These are phyloP conservation scores for Saturnispora sekii DNA, from an alignment of 805 yeast genomes.

Conservation along the genomic window DNA sequence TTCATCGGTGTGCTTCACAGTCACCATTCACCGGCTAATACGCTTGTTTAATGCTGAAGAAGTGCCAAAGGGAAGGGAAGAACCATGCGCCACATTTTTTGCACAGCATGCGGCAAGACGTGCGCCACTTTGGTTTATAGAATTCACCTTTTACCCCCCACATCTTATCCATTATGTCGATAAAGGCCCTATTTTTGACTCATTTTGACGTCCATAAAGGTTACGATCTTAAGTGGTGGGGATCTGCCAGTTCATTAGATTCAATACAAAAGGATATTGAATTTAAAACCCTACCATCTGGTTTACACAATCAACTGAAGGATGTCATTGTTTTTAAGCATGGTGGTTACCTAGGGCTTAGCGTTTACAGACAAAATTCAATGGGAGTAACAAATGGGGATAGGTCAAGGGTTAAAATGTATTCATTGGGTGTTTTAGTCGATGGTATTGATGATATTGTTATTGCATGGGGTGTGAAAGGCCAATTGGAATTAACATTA, in stretches of 20 bases:
- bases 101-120: too few relatives aligned
- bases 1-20: too few relatives aligned
- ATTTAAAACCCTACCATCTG: slow-evolving; percentile 60
- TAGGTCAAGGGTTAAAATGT: slow-evolving; percentile 45
- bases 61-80: too few relatives aligned
- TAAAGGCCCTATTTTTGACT: slow-evolving; percentile 35
- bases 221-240: slow-evolving; percentile 37
- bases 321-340: slow-evolving; percentile 49
- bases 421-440: slow-evolving; percentile 51
- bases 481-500: slow-evolving; percentile 36
- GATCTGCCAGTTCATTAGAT: slow-evolving; percentile 18
- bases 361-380: slow-evolving; percentile 40
- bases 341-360: slow-evolving; percentile 34
- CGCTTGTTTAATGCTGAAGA: too few relatives aligned
- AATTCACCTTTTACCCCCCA: too few relatives aligned
- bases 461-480: slow-evolving; percentile 33
- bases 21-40: too few relatives aligned
- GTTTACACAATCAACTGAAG: slow-evolving; percentile 41
- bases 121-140: too few relatives aligned
- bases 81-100: too few relatives aligned
- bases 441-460: slow-evolving; percentile 29
- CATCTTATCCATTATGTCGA: neutral
- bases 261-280: slow-evolving; percentile 38
- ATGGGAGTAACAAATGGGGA: slow-evolving; percentile 18
- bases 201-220: slow-evolving; percentile 46